Evolutionary conservation across 2,329 filamentous ascomycete species (phyloP).

Genomic region (Zasmidium cellare): DNA sequence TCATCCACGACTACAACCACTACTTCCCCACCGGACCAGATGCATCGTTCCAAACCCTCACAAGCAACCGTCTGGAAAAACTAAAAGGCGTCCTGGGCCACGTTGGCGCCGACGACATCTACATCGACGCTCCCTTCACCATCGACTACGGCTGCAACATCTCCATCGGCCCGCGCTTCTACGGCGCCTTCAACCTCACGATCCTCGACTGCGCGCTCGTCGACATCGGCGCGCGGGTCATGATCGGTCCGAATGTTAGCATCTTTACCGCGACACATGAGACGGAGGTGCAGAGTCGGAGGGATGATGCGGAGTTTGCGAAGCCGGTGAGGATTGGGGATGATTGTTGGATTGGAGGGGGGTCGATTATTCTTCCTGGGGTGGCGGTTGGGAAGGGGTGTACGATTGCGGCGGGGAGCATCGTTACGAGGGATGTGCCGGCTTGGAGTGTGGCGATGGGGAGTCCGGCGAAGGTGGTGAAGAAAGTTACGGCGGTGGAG

Average conservation of each 20-base stretch:
- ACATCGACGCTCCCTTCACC: slow-evolving; percentile 62
- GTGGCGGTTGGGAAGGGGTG: slow-evolving; percentile 27
- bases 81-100: slow-evolving; percentile 15
- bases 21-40: slow-evolving; percentile 50
- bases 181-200: slow-evolving; percentile 59
- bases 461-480: slow-evolving; percentile 22
- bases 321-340: slow-evolving; percentile 49
- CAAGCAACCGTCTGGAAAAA: slow-evolving; percentile 7
- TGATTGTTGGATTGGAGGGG: slow-evolving; percentile 24
- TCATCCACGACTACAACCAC: slow-evolving; percentile 60
- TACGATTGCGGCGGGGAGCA: slow-evolving; percentile 24
- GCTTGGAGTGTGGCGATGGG: slow-evolving; percentile 27
- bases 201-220: slow-evolving; percentile 56
- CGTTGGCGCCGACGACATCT: slow-evolving; percentile 36
- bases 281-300: slow-evolving; percentile 48
- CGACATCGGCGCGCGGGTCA: slow-evolving; percentile 53
- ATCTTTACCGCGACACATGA: slow-evolving; percentile 57
- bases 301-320: slow-evolving; percentile 52
- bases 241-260: slow-evolving; percentile 55
- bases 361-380: slow-evolving; percentile 26
- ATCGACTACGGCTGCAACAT: slow-evolving; percentile 69
- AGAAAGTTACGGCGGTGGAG: slow-evolving; percentile 23
- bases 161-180: slow-evolving; percentile 61
- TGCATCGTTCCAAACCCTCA: too few relatives aligned
- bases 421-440: slow-evolving; percentile 23